A percentile compares a stretch with the other conserved stretches of the same genome.
phyloP scores from a whole-genome alignment of 352 stramenopile species.

The Achlya hypogyna region DNA sequence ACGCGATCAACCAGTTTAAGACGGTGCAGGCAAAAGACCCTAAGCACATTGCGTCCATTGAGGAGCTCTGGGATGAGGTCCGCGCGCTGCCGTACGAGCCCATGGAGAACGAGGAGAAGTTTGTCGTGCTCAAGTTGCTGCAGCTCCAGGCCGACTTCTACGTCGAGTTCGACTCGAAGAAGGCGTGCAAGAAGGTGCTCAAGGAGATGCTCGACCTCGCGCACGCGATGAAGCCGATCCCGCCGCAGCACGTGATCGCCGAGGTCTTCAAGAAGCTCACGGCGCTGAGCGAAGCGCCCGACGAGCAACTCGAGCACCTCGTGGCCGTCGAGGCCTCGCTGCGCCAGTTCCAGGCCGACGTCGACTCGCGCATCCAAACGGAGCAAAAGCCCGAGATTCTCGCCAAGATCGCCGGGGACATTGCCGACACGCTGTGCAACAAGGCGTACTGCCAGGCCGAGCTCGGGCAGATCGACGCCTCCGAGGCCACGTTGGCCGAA shows the following conservation, averaged over 20 bases:
- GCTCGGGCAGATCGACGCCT: constrained; percentile 10
- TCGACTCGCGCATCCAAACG: constrained; percentile 18
- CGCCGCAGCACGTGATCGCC: constrained; percentile 18
- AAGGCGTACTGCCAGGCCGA: constrained; percentile 18
- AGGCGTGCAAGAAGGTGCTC: constrained; percentile 8
- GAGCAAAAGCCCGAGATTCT: constrained; percentile 19
- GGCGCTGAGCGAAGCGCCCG: constrained; percentile 37
- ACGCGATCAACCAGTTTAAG: constrained; percentile 4
- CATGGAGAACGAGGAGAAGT: constrained; percentile 20
- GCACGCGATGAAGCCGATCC: constrained; percentile 14
- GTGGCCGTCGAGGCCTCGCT: constrained; percentile 3
- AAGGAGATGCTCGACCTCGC: constrained; percentile 3
- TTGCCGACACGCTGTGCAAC: constrained; percentile 21
- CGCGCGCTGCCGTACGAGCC: constrained; percentile 13
- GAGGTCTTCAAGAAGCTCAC: constrained; percentile 38
- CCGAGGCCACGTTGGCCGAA: constrained; percentile 12
- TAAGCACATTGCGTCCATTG: neutral
- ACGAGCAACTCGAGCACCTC: constrained; percentile 11
- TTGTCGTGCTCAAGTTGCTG: constrained; percentile 15
- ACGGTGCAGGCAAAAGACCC: neutral
- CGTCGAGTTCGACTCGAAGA: constrained; percentile 10
- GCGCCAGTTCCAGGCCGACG: constrained; percentile 12
- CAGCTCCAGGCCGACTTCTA: constrained; percentile 19
- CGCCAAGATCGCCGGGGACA: constrained; percentile 15
- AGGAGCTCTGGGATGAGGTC: constrained; percentile 8